Base-by-base conservation (phyloP, 2,329 filamentous ascomycete species). In the Eutypella sp. region DNA sequence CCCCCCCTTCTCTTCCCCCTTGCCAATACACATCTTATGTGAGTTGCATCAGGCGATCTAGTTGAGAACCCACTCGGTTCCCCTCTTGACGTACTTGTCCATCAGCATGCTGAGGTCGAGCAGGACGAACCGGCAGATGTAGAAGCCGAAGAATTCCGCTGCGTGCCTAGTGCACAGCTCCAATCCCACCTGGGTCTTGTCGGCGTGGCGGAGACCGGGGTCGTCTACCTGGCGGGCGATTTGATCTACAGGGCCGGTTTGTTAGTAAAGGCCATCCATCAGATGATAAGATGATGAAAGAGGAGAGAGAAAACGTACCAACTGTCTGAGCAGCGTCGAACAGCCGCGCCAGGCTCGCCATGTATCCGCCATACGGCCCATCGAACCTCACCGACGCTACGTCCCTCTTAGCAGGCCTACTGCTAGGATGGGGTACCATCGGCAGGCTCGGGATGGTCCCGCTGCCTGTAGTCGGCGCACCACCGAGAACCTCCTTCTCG, bases 121-220 rank as follows among this genome's bases (percentile, higher is more conserved):
- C 49, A 99, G 73, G n/a, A 91, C 90, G 64, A 99, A 99, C 16
- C 93, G 85, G 67, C 92, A 96, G 23, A 99, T 79, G 65, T 93
- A 97, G 67, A 99, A 96, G 15, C 86, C 91, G 65, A 99, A 99
- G 68, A 99, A 99, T 67, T 99, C 93, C 27, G 92, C 89, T 7
- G 92, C 93, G 65, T 96, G 92, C 34, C 92, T 82, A 29, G 90
- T 90, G 63, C 89, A 93, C 34, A 99, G 78, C 68, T 99, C 93
- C 27, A 99, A 79, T 9, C 93, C 93, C 44, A 99, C 91, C 62
- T 96, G 91, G 8, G 93, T 97, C 59, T 89, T 90, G 57, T 91
- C 92, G 16, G 89, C 90, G 67, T 93, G 89, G 56, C 88, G 87
- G 45, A 97, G 78, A 9, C 92, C 92, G 5, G 92, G 92, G 62